Percentiles rank a stretch among this genome's conserved stretches.
phyloP scores from a whole-genome alignment of 495 filamentous ascomycete genomes.

The Chlorociboria aeruginascens region DNA sequence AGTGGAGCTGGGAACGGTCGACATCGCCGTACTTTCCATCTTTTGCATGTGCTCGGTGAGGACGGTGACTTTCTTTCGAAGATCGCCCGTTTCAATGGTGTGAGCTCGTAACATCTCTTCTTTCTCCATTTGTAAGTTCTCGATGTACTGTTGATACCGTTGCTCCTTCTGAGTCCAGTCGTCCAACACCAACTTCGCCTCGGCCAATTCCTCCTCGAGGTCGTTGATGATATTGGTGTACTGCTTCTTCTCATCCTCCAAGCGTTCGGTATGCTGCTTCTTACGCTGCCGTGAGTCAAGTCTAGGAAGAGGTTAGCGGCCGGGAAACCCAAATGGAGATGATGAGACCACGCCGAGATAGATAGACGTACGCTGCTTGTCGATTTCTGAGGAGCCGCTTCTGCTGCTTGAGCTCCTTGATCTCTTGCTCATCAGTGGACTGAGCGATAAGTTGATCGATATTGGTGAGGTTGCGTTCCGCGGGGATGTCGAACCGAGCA shows the following conservation, averaged over 20 bases:
- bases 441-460: conserved; percentile 88
- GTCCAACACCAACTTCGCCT: conserved; percentile 54
- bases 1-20: conserved; percentile 41
- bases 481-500: conserved; percentile 92
- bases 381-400: conserved; percentile 91
- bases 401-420: conserved; percentile 97
- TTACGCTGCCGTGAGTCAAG: conserved; percentile 95
- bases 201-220: conserved; percentile 67
- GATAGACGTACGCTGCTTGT: conserved; percentile 76
- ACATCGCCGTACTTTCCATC: conserved; percentile 54
- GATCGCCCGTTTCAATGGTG: conserved; percentile 85
- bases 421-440: conserved; percentile 82
- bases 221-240: conserved; percentile 61
- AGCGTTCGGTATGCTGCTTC: conserved; percentile 94
- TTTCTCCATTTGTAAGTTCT: conserved; percentile 71
- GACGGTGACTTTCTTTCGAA: conserved; percentile 90
- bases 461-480: conserved; percentile 83
- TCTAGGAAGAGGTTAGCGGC: conserved; percentile 31
- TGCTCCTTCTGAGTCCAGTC: conserved; percentile 56
- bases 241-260: conserved; percentile 94
- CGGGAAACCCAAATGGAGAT: conserved; percentile 16
- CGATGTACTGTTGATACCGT: conserved; percentile 61
- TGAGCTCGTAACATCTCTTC: conserved; percentile 81
- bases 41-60: conserved; percentile 77
- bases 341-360: conserved; percentile 5